Evolutionary conservation across 108 stramenopile species (phyloP).

Genomic region (Aurantiochytrium sp.): DNA sequence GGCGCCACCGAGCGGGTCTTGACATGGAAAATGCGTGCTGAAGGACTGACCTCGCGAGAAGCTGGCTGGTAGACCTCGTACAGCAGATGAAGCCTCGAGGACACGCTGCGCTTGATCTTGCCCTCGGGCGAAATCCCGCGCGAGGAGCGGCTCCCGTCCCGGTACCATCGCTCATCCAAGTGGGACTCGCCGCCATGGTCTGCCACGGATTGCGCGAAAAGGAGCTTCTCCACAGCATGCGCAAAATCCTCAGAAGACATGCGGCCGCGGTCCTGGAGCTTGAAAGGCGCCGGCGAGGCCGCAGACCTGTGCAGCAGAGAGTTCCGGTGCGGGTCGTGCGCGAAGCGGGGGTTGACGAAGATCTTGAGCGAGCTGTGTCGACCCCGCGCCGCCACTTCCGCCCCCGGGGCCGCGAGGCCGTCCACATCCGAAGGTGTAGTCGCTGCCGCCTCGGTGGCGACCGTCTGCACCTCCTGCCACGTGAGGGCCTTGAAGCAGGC

Average conservation of each 20-base stretch:
- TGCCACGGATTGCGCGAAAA: not conserved
- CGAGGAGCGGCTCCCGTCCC: not conserved
- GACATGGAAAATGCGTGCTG: not conserved
- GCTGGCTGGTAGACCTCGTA: not conserved
- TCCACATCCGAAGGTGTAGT: no score
- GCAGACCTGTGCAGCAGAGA: not conserved
- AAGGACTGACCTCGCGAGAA: not conserved
- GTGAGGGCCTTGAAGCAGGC: not conserved
- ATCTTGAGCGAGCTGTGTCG: no score
- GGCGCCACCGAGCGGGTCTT: not conserved
- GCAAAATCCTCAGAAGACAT: not conserved
- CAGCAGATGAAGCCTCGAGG: not conserved
- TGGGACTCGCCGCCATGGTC: not conserved
- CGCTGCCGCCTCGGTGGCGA: no score
- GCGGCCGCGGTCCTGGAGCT: not conserved
- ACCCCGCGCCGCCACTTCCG: no score
- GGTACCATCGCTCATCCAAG: not conserved
- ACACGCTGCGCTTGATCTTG: not conserved
- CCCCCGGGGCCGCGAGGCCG: no score
- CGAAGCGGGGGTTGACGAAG: no score
- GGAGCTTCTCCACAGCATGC: not conserved
- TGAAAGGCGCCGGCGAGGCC: not conserved
- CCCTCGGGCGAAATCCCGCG: constrained; percentile 15
- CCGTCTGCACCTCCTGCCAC: not conserved
- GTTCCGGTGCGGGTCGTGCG: no score